A percentile compares a stretch with the other conserved stretches of the same genome.
These are phyloP conservation scores for Lipomyces lipofer DNA, from an alignment of 805 yeast species.

Conservation along the genomic window DNA sequence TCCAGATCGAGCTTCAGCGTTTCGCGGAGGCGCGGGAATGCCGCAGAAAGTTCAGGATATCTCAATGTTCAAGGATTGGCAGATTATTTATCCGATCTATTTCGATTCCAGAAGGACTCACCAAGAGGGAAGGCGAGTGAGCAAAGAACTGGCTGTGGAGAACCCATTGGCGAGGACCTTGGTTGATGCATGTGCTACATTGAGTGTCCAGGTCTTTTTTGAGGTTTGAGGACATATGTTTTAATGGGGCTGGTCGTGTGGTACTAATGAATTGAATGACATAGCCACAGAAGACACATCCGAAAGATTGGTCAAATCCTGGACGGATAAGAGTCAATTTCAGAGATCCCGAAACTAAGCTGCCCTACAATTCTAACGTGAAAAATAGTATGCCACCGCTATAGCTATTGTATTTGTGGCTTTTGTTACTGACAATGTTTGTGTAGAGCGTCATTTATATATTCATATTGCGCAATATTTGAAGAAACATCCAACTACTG, in stretches of 20 bases:
- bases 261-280: neutral
- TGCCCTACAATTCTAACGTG: conserved; percentile 35
- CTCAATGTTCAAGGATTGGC: conserved; percentile 63
- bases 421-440: neutral
- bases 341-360: conserved; percentile 51
- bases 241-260: conserved; percentile 21
- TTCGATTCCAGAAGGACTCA: conserved; percentile 78
- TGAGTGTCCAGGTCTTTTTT: conserved; percentile 40
- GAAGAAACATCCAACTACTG: conserved; percentile 66
- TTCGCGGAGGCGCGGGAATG: conserved; percentile 34
- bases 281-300: conserved; percentile 81
- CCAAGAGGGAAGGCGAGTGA: conserved; percentile 81
- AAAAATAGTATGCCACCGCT: conserved; percentile 50
- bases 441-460: conserved; percentile 59
- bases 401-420: conserved; percentile 2
- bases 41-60: conserved; percentile 45
- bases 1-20: neutral
- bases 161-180: conserved; percentile 86
- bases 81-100: conserved; percentile 85
- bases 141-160: conserved; percentile 64
- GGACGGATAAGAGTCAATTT: conserved; percentile 86
- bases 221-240: too few species aligned
- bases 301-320: conserved; percentile 96
- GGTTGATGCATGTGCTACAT: conserved; percentile 61
- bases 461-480: conserved; percentile 61